Conservation (phyloP, 345 rosid genomes). For the Carallia pectinifolia region DNA sequence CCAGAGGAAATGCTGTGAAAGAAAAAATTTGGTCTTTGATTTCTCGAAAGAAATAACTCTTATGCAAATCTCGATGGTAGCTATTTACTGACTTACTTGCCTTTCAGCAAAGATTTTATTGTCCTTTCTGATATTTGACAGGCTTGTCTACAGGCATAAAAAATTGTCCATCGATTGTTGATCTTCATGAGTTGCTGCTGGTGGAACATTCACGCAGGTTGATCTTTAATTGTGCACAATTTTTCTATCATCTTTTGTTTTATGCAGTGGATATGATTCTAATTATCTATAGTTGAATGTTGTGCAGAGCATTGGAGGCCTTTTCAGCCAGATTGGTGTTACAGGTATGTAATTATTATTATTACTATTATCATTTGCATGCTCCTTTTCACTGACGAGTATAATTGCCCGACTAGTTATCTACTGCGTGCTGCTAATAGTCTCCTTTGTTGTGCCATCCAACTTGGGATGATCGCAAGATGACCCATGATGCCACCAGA, state of each 20-base stretch:
- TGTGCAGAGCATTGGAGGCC: slow-evolving; percentile 68
- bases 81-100: slow-evolving; percentile 1
- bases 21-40: slow-evolving; percentile 92
- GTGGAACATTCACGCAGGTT: slow-evolving; percentile 86
- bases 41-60: slow-evolving; percentile 86
- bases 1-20: slow-evolving; percentile 81
- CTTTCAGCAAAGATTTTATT: not conserved
- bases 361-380: not conserved
- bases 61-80: slow-evolving; percentile 65
- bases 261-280: not conserved
- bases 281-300: slow-evolving; percentile 13
- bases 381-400: not conserved
- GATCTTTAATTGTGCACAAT: slow-evolving; percentile 7
- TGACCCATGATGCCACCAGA: slow-evolving; percentile 53
- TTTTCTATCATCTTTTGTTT: not conserved
- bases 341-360: slow-evolving; percentile 43
- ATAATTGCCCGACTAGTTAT: slow-evolving; percentile 7
- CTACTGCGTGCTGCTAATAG: slow-evolving; percentile 52
- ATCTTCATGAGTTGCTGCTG: slow-evolving; percentile 84
- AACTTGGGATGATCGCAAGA: slow-evolving; percentile 74
- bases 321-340: slow-evolving; percentile 60
- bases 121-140: not conserved
- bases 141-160: slow-evolving; percentile 46
- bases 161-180: slow-evolving; percentile 68
- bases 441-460: slow-evolving; percentile 74